A percentile compares a stretch with the other conserved stretches of the same genome.
phyloP scores from a whole-genome alignment of 176 grass and related monocot genomes.

The Phoenix roebelenii region DNA sequence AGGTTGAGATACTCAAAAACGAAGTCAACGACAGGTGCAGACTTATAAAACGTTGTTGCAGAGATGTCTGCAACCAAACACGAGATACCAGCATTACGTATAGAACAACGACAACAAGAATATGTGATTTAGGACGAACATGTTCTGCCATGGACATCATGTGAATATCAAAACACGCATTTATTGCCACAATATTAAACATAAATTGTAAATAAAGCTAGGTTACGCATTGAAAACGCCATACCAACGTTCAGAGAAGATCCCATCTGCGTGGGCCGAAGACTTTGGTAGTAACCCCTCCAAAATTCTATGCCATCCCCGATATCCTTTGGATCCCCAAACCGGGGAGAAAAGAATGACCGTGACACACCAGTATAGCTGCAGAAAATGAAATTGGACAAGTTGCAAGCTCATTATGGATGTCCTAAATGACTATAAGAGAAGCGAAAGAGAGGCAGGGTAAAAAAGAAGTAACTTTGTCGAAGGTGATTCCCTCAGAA shows the following conservation, averaged over 20 bases:
- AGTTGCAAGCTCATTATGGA: background rate
- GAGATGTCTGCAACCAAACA: slow-evolving; percentile 53
- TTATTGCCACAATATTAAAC: too few species aligned
- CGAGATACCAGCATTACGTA: background rate
- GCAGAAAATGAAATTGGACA: slow-evolving; percentile 2
- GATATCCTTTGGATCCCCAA: slow-evolving; percentile 45
- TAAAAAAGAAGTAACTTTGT: slow-evolving; percentile 29
- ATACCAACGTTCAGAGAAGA: slow-evolving; percentile 72
- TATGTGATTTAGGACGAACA: too few species aligned
- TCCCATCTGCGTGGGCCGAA: slow-evolving; percentile 81
- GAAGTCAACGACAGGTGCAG: slow-evolving; percentile 48
- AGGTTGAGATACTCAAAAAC: slow-evolving; percentile 37
- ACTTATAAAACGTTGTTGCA: slow-evolving; percentile 77
- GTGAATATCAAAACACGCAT: too few species aligned
- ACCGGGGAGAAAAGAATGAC: slow-evolving; percentile 71
- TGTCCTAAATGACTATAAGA: too few species aligned
- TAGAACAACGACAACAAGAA: too few species aligned
- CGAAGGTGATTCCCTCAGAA: slow-evolving; percentile 69
- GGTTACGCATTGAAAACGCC: background rate
- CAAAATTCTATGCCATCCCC: slow-evolving; percentile 78
- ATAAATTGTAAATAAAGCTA: too few species aligned
- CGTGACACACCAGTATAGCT: slow-evolving; percentile 62
- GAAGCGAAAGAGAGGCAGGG: background rate
- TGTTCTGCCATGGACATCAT: too few species aligned
- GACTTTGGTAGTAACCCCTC: slow-evolving; percentile 90